These are phyloP conservation scores for Chrysoporthe puriensis DNA, from an alignment of 2,329 filamentous ascomycete species.

Conservation along the genomic window DNA sequence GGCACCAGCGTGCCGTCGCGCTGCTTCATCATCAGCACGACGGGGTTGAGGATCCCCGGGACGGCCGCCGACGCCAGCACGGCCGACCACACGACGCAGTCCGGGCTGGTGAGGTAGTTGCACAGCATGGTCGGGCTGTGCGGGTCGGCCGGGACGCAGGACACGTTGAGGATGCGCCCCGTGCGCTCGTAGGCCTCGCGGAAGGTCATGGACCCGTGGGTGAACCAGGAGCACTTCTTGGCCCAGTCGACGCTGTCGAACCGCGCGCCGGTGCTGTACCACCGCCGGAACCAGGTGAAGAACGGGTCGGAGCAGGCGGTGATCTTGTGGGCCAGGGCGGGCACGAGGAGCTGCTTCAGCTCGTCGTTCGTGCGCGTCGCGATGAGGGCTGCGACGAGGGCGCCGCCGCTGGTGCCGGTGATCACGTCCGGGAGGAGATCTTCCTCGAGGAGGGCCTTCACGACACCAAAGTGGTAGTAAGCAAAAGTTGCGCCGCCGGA, in stretches of 20 bases:
- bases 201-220: conserved; percentile 89
- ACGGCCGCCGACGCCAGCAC: conserved; percentile 94
- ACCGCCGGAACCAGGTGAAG: conserved; percentile 75
- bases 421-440: conserved; percentile 89
- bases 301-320: conserved; percentile 82
- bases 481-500: conserved; percentile 94
- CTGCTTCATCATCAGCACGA: conserved; percentile 90
- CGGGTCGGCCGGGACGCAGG: conserved; percentile 93
- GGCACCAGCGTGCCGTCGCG: conserved; percentile 76
- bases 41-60: conserved; percentile 92
- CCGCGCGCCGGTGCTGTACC: conserved; percentile 90
- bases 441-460: conserved; percentile 86
- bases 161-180: conserved; percentile 92
- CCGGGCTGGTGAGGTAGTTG: conserved; percentile 92
- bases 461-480: conserved; percentile 94
- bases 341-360: conserved; percentile 80
- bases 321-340: conserved; percentile 82
- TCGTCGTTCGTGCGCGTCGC: conserved; percentile 92
- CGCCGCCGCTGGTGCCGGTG: conserved; percentile 93
- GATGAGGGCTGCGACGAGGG: conserved; percentile 83
- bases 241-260: conserved; percentile 97
- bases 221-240: conserved; percentile 83
- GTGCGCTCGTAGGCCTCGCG: conserved; percentile 92
- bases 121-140: conserved; percentile 90
- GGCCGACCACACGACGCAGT: conserved; percentile 98